Percentiles rank a stretch among this genome's conserved stretches.
Conservation (phyloP, 192 early-diverging fungal genomes). For the Backusella australiensis region DNA sequence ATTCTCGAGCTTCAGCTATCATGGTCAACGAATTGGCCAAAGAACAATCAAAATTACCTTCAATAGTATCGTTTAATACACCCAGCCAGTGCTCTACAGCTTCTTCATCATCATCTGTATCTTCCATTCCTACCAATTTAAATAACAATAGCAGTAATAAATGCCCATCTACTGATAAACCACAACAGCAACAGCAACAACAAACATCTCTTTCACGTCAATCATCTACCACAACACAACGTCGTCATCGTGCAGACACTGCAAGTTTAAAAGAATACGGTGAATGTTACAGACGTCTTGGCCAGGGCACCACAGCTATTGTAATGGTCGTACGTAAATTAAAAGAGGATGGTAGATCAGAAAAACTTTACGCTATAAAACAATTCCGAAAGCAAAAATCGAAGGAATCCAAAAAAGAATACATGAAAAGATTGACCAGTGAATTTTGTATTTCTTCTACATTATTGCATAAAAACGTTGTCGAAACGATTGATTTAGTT, state of each 20-base stretch:
- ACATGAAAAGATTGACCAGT: constrained; percentile 92
- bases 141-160: background rate
- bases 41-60: background rate
- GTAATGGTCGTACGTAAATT: constrained; percentile 81
- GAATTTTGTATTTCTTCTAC: constrained; percentile 98
- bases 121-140: background rate
- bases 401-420: constrained; percentile 91
- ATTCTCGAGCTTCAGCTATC: background rate
- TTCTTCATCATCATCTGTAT: constrained; percentile 4
- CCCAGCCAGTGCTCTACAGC: background rate
- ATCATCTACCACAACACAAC: constrained; percentile 3
- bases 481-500: constrained; percentile 94
- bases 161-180: background rate
- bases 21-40: constrained; percentile 6
- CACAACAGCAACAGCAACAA: background rate
- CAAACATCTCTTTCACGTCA: constrained; percentile 1
- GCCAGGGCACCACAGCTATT: constrained; percentile 88
- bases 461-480: constrained; percentile 90
- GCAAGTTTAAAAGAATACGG: constrained; percentile 36
- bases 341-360: constrained; percentile 54
- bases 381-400: constrained; percentile 82
- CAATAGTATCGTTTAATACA: background rate
- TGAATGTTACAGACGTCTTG: constrained; percentile 64
- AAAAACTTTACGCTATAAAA: constrained; percentile 91
- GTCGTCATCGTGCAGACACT: constrained; percentile 19